phyloP scores from a whole-genome alignment of 108 stramenopile genomes.

The Fragilariopsis cylindrus region DNA sequence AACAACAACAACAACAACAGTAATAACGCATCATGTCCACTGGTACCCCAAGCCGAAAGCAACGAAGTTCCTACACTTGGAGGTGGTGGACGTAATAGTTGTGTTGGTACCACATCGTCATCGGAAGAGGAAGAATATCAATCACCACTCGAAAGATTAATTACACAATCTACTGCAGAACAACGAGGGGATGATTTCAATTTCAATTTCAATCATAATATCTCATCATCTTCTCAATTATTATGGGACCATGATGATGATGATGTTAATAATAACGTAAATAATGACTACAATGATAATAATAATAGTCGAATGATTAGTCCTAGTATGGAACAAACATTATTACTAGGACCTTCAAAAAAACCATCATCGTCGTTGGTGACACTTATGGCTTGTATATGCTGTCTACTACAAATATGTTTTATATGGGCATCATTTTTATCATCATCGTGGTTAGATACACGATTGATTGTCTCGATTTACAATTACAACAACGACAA shows the following conservation, averaged over 20 bases:
- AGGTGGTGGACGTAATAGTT: background rate
- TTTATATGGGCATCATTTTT: conserved; percentile 52
- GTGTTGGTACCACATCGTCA: background rate
- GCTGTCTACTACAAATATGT: conserved; percentile 36
- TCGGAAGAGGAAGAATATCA: conserved; percentile 21
- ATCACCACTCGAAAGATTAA: conserved; percentile 39
- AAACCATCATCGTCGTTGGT: conserved; percentile 6
- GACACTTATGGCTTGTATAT: conserved; percentile 32
- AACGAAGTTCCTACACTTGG: conserved; percentile 18
- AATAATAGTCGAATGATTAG: too few species aligned
- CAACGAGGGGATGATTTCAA: conserved; percentile 5
- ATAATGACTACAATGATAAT: too few species aligned
- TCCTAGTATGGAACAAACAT: background rate
- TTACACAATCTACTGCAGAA: conserved; percentile 31
- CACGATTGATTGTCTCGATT: conserved; percentile 23
- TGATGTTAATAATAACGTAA: background rate
- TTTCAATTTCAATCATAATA: too few species aligned
- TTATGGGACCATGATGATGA: background rate
- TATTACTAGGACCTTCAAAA: background rate
- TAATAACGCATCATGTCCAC: background rate
- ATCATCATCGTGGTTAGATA: conserved; percentile 43
- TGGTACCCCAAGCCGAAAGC: background rate
- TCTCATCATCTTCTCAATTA: background rate
- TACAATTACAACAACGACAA: background rate
- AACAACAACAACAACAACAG: too few species aligned